These are phyloP conservation scores for Monoraphidium neglectum DNA, from an alignment of 139 green algal genomes.

Conservation along the genomic window DNA sequence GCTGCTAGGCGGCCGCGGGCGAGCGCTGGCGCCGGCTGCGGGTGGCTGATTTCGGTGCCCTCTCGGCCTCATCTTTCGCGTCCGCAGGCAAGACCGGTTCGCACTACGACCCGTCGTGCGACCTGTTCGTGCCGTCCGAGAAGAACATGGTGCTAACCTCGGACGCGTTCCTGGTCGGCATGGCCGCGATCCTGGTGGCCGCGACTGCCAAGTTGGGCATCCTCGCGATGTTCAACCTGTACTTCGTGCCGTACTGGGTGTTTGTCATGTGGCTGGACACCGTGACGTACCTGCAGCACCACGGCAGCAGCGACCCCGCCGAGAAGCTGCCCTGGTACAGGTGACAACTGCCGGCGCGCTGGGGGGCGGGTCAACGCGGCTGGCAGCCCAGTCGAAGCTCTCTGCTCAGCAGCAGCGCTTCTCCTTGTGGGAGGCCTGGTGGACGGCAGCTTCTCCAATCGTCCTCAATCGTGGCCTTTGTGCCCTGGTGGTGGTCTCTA, in stretches of 20 bases:
- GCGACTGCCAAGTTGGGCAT: constrained; percentile 73
- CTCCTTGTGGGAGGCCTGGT: no score
- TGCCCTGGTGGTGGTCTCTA: no score
- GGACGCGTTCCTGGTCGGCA: constrained; percentile 81
- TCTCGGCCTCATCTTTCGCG: no score
- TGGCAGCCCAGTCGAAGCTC: no score
- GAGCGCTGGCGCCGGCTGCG: no score
- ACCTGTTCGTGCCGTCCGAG: constrained; percentile 79
- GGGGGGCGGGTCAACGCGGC: no score
- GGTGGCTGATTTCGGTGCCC: no score
- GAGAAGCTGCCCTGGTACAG: constrained; percentile 95
- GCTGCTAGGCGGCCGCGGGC: no score
- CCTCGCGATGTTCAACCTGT: constrained; percentile 85
- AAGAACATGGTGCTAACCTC: constrained; percentile 70
- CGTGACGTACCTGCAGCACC: constrained; percentile 97
- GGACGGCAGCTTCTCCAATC: no score
- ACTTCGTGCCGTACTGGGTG: constrained; percentile 90
- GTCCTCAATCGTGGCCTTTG: no score
- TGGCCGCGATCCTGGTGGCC: constrained; percentile 80
- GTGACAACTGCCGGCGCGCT: no score
- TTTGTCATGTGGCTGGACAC: constrained; percentile 94
- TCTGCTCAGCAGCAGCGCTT: no score
- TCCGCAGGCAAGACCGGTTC: constrained; percentile 86
- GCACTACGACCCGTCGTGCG: constrained; percentile 90
- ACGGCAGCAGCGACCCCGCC: constrained; percentile 70